phyloP scores from a whole-genome alignment of 1,284 basidiomycete genomes.

The Cutaneotrichosporon cavernicola region DNA sequence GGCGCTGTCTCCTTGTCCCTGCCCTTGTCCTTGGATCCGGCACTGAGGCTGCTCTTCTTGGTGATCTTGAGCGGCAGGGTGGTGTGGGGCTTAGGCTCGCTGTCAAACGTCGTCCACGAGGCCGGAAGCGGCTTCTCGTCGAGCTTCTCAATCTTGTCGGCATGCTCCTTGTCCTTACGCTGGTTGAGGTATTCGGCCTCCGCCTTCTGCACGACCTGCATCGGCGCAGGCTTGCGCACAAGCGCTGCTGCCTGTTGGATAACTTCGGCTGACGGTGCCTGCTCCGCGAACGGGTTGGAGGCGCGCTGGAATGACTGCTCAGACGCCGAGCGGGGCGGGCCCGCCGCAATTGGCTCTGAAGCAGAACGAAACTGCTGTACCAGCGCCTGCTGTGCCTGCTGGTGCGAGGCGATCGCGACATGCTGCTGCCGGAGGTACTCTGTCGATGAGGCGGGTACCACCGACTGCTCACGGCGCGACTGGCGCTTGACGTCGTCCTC shows the following conservation, averaged over 20 bases:
- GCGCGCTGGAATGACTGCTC: conserved; percentile 12
- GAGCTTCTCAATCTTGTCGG: conserved; percentile 7
- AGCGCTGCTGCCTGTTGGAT: conserved; percentile 10
- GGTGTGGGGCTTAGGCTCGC: background rate
- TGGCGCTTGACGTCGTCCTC: conserved; percentile 1
- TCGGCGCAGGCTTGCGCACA: conserved; percentile 9
- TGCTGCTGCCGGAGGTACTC: conserved; percentile 8
- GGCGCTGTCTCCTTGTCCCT: conserved; percentile 8
- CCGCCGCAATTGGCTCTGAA: background rate
- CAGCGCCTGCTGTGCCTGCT: background rate
- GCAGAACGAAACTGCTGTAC: conserved; percentile 5
- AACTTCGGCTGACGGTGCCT: conserved; percentile 2
- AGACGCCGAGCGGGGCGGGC: conserved; percentile 1
- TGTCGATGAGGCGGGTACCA: background rate
- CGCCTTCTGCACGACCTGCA: conserved; percentile 8
- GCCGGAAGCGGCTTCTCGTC: background rate
- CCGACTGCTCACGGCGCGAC: conserved; percentile 3
- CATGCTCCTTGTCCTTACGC: conserved; percentile 3
- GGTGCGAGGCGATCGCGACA: conserved; percentile 4
- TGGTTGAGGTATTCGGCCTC: conserved; percentile 10
- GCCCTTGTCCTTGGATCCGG: background rate
- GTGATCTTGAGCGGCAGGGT: conserved; percentile 4
- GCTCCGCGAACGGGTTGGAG: conserved; percentile 8
- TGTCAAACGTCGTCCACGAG: conserved; percentile 1
- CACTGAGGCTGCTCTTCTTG: conserved; percentile 6